phyloP scores from a whole-genome alignment of 352 stramenopile species.

The Pythium pyrilobum region DNA sequence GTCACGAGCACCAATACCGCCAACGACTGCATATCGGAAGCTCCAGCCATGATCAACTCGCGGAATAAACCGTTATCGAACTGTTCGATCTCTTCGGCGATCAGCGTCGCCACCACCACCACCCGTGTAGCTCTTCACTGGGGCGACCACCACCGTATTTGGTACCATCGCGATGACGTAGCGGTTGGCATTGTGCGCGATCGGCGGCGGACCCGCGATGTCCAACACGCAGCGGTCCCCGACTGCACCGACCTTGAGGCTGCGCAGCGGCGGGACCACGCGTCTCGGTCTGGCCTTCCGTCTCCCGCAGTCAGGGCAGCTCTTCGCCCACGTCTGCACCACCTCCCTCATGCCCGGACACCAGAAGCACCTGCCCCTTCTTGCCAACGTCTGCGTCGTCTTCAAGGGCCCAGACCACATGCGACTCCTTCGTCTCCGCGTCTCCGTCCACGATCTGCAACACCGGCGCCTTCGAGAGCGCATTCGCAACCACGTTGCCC shows the following conservation, averaged over 20 bases:
- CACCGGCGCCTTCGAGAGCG: slow-evolving; percentile 17
- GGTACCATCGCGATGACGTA: slow-evolving; percentile 4
- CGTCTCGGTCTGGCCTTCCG: slow-evolving; percentile 4
- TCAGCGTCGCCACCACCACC: slow-evolving; percentile 6
- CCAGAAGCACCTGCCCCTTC: slow-evolving; percentile 4
- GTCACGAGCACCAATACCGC: neutral
- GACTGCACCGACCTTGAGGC: slow-evolving; percentile 5
- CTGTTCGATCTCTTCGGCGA: slow-evolving; percentile 11
- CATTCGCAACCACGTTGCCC: slow-evolving; percentile 14
- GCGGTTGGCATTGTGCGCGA: neutral
- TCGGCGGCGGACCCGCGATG: slow-evolving; percentile 5
- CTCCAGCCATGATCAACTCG: slow-evolving; percentile 16
- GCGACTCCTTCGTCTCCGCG: neutral
- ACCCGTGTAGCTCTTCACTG: neutral
- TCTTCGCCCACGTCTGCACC: neutral
- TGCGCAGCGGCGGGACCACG: slow-evolving; percentile 17
- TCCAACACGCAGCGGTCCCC: slow-evolving; percentile 16
- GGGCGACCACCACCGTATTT: slow-evolving; percentile 15
- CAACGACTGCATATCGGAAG: neutral
- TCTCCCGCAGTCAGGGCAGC: slow-evolving; percentile 5
- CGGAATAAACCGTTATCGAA: slow-evolving; percentile 11
- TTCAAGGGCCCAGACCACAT: slow-evolving; percentile 11
- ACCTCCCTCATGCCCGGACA: slow-evolving; percentile 5
- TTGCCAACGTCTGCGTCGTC: slow-evolving; percentile 10
- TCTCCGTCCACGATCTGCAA: slow-evolving; percentile 2